Base-by-base conservation (phyloP, 169 alveolate species). In the Theileria equi region DNA sequence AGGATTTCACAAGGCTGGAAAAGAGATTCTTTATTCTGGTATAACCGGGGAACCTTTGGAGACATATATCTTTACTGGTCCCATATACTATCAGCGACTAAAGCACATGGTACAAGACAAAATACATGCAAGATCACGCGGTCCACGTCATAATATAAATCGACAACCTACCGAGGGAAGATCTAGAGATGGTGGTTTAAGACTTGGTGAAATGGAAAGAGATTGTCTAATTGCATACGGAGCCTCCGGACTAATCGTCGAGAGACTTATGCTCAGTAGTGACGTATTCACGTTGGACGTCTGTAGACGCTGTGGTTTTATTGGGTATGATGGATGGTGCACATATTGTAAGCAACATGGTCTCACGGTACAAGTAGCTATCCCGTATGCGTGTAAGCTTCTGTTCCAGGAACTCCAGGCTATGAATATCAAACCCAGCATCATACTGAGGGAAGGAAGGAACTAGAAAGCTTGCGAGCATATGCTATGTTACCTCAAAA, bases 111-210 rank as follows among this genome's bases (percentile, higher is more conserved):
- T 98, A 11, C 92, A 88, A 32, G 99, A 95, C 90, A 94, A 96
- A 81, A 95, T 96, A 70, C 99, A 98, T 89, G 99, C 99, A 26
- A 88, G 99, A 57, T 97, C 98, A 5, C 82, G 98, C 45, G 99
- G 99, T n/a, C 99, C 99, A 2, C 88, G 96, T 49, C 95, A 96
- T 57, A 81, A 92, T 16, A 89, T 98, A n/a, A 97, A 99, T 3
- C 90, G 99, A 61, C 98, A 98, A 80, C 99, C 99, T 23, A 96
- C 99, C 17, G 99, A 98, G 85, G 99, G 99, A 7, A 89, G 99
- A 34, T 97, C 99, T 23, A 96, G 94, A 69, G 99, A 96, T 35
- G 99, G 99, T 11, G 99, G 99, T 6, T 84, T 96, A 45, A 89
- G 99, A 49, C 89, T 97, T 25, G 99, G 99, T 43, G 99, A 98